phyloP scores from a whole-genome alignment of 2,329 filamentous ascomycete species.

The Botrytis fabae region DNA sequence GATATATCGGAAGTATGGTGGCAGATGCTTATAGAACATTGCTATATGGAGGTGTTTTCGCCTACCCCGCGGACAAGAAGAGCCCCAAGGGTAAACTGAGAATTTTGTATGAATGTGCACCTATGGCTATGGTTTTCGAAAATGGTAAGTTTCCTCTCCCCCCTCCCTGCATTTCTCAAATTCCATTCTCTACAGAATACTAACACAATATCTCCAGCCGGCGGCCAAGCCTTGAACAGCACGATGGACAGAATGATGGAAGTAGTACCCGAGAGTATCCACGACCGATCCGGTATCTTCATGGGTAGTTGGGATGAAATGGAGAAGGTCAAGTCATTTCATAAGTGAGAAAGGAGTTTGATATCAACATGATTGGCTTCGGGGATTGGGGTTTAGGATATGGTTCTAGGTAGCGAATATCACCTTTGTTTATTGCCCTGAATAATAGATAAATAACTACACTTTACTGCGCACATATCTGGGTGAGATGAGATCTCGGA shows the following conservation, averaged over 20 bases:
- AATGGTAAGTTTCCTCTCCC: constrained; percentile 66
- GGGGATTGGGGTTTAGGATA: constrained; percentile 28
- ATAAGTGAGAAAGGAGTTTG: constrained; percentile 44
- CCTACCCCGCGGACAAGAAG: constrained; percentile 97
- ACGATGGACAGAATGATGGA: constrained; percentile 89
- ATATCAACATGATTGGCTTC: not conserved
- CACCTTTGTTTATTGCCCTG: constrained; percentile 3
- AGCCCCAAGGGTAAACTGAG: constrained; percentile 96
- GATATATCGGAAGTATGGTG: constrained; percentile 98
- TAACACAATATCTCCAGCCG: constrained; percentile 57
- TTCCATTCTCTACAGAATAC: not conserved
- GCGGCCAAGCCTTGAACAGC: constrained; percentile 88
- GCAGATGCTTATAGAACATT: constrained; percentile 96
- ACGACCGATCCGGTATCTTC: constrained; percentile 94
- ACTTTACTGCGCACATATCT: not conserved
- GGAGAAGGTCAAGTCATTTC: constrained; percentile 72
- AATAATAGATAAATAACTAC: not conserved
- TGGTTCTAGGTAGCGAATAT: constrained; percentile 10
- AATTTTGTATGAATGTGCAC: constrained; percentile 97
- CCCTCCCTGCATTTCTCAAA: not conserved
- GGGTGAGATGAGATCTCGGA: not conserved
- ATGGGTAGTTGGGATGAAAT: constrained; percentile 93
- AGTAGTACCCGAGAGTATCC: constrained; percentile 86
- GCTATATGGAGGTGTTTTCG: constrained; percentile 94
- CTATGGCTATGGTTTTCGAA: constrained; percentile 98